Base-by-base conservation (phyloP, 2,329 filamentous ascomycete genomes). In the Passalora sequoiae region DNA sequence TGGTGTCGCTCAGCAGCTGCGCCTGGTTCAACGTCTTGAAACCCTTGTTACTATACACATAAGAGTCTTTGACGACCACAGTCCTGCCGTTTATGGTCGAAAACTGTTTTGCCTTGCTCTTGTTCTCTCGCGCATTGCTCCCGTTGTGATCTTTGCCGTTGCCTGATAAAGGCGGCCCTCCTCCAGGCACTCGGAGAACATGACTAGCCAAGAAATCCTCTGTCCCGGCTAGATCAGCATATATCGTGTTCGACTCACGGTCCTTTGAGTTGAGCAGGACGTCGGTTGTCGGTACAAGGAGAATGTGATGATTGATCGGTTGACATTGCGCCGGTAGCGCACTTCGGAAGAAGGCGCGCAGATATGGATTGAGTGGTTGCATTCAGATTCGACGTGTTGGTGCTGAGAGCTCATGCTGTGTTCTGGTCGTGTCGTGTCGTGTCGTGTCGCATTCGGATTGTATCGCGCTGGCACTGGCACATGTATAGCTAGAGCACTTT, bases 281-380 rank as follows among this genome's bases (percentile, higher is more conserved):
- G 69, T 97, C 91, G 63, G 91, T 96, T 41, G 86, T 85, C 35
- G 92, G 92, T 27, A 97, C 91, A 39, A 98, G 83, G 44, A 98
- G 79, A 60, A 98, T 80, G 74, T 97, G 87, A 67, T 94, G 87
- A 68, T 92, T 85, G 54, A 89, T 78, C 43, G 92, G 89, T 52
- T 83, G 80, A 75, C 92, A 97, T 81, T 97, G 91, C 61, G 84
- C 75, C 58, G 86, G 84, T 65, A 96, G 78, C 67, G 87, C 82
- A 79, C 89, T 97, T 75, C 88, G 89, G 78, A 96, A 96, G 81
- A 98, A 97, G 77, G 91, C 89, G 76, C 86, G 84, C 69, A 98
- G 78, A 72, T 96, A 97, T 68, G 92, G 92, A 73, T 98, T 98
- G 82, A 97, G 78, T 74, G 92, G 88, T 44, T 57, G 57, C 58